Evolutionary conservation across 768 basidiomycete genomes (phyloP), one percentile per base, ranked within the genome.

Genomic region (Kwoniella dendrophila): DNA sequence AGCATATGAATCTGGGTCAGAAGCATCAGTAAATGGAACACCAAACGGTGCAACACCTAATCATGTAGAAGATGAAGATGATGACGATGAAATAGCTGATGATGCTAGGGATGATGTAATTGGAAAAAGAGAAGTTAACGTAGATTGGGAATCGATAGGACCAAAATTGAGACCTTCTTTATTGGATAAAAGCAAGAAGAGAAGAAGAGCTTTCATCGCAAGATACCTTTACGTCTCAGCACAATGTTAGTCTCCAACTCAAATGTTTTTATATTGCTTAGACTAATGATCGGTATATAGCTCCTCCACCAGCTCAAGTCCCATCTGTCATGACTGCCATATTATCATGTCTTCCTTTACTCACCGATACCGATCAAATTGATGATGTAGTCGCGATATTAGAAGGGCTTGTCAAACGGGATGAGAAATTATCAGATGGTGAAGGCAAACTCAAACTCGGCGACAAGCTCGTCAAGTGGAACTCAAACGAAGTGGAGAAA

Each of bases 381-480:
- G 72, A 77, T 18, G 64, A 64, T 11, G 60, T 77, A 24, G 66
- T 74, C 18, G 43, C 30, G 3, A 62, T 72, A n/a, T 63, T 79
- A 1, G 58, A 59, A 32, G 64, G 59, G 1, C 56, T 79, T 8
- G 64, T 74, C 1, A 47, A 44, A 26, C 44, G 70, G 20, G 78
- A 79, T 57, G 70, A 74, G 38, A 62, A 63, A 34, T 51, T 59
- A 10, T 78, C 78, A 7, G 59, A 81, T 24, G 69, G 69, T 8
- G 83, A 83, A 61, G 78, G 75, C 20, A 85, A 83, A 65, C 72
- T 86, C 16, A 87, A 87, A 33, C 83, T 89, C 2, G 68, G 71
- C 10, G 71, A 90, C 69, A 84, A 88, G 69, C 83, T 92, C 16
- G 77, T 91, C 34, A 88, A 84, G 43, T 94, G 90, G 90, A 80